Evolutionary conservation across 768 basidiomycete genomes (phyloP), one percentile per base, ranked within the genome.

Genomic region (Rubroboletus satanas): DNA sequence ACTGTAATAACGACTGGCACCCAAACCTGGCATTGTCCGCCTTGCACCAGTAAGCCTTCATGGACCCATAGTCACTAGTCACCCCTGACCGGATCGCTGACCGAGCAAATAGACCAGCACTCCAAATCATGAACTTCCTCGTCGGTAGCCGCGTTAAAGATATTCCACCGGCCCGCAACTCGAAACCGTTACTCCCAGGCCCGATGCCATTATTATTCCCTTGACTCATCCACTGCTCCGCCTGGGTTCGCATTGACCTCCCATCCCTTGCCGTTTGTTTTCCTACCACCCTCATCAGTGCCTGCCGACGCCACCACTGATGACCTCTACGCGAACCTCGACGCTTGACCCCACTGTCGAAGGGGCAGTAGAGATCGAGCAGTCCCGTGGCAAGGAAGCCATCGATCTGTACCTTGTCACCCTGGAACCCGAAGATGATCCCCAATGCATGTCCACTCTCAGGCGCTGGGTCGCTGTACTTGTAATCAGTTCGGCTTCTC

Each of bases 391-490:
- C 21, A 48, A 59, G 43, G 55, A 49, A 29, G 17, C 7, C 33
- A 37, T 56, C 45, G 56, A 63, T 45, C 12, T 57, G 11, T 59
- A 59, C 39, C 62, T 66, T 35, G 77, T 80, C 12, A 59, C 64
- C 17, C 62, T 83, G 15, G 76, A 79, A 2, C 62, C 64, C 4
- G 56, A 69, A 14, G 79, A 81, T 39, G 54, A 78, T 53, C 79
- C 80, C 0, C 74, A 79, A 49, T 61, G 70, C 32, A 65, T 77
- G 35, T 63, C 79, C 17, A 50, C 57, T 0, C 29, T 72, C 26
- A 74, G 72, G 58, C 81, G 80, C 59, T 83, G 82, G 82, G 50
- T 77, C 26, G 68, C 73, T 7, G 77, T 83, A 7, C 53, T 74
- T 3, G 70, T 76, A 7, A 80, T 83, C 51, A 74, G 77, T 35